Base-by-base conservation (phyloP, 345 rosid genomes). In the Populus davidiana region DNA sequence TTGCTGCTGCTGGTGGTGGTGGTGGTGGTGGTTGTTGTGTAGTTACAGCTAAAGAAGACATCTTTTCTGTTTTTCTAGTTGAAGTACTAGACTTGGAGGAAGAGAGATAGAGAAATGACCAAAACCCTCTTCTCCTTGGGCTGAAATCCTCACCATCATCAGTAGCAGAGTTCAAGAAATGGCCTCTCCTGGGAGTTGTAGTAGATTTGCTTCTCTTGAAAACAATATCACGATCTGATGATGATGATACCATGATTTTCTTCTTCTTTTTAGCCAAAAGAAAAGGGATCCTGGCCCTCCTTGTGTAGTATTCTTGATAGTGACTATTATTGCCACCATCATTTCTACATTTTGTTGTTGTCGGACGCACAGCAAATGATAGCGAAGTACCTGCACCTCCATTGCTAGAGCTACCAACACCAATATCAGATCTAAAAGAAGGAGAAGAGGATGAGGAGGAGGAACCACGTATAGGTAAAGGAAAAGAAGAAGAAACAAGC, bases 181-280 rank as follows among this genome's bases (percentile, higher is more conserved):
- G 86, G 54, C 84, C 80, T 36, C 87, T 81, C 35, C 85, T 75
- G 1, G 90, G 87, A 25, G 88, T 81, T 1, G 86, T 27, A 2
- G 96, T 90, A 1, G 99, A 93, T 67, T 93, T 94, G 87, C 98
- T 96, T 79, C 98, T 85, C 85, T 88, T 90, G 79, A 88, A 93
- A 49, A 90, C 87, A 38, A 86, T 75, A 54, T 86, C 86, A 18
- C 88, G 80, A 75, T 89, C 85, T 18, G 91, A 73, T n/a, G 89
- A 74, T 21, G 89, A 74, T 29, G 88, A 73, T 74, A 74, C 87
- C 87, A 77, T 78, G 71, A 77, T 82, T 79, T 88, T 91, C 87
- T 91, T 94, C 89, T 90, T 91, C 90, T 91, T 93, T 84, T 89
- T 92, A 0, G 92, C 93, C 43, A 88, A 73, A 25, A 90, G 87